Percentiles rank a stretch among this genome's conserved stretches.
Conservation (phyloP, 139 green algal species). For the Mesotaenium endlicherianum region DNA sequence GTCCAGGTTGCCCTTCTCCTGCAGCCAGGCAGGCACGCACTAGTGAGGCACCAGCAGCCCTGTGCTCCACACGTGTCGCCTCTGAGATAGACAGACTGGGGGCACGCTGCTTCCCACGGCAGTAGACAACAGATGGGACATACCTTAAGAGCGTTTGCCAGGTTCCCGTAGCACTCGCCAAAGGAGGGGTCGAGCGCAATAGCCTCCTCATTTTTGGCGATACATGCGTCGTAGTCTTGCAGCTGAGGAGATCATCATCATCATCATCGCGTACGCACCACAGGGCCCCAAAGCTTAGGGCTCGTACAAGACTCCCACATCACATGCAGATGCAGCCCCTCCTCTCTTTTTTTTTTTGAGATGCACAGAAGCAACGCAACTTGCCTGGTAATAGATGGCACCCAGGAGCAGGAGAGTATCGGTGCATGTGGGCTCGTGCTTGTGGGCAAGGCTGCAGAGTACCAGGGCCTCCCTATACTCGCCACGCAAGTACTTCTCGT, state of each 20-base stretch:
- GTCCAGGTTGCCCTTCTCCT: slow-evolving; percentile 74
- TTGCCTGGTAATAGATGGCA: slow-evolving; percentile 78
- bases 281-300: not conserved
- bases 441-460: too few species aligned
- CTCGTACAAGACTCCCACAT: slow-evolving; percentile 14
- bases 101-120: not conserved
- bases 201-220: slow-evolving; percentile 55
- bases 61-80: too few species aligned
- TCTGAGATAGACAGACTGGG: not conserved
- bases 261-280: not conserved
- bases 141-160: slow-evolving; percentile 62
- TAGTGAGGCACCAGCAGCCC: too few species aligned
- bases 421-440: too few species aligned
- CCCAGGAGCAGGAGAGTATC: slow-evolving; percentile 81
- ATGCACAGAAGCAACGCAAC: slow-evolving; percentile 53
- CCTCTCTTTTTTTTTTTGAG: not conserved
- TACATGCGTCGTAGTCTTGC: slow-evolving; percentile 61
- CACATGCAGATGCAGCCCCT: slow-evolving; percentile 11
- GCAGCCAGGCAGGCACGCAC: slow-evolving; percentile 46
- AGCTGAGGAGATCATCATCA: slow-evolving; percentile 52
- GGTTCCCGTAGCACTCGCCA: slow-evolving; percentile 63
- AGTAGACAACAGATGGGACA: not conserved
- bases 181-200: slow-evolving; percentile 61
- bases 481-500: too few species aligned
- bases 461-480: too few species aligned